Evolutionary conservation across 2,329 filamentous ascomycete species (phyloP).

Genomic region (Davidsoniella virescens): DNA sequence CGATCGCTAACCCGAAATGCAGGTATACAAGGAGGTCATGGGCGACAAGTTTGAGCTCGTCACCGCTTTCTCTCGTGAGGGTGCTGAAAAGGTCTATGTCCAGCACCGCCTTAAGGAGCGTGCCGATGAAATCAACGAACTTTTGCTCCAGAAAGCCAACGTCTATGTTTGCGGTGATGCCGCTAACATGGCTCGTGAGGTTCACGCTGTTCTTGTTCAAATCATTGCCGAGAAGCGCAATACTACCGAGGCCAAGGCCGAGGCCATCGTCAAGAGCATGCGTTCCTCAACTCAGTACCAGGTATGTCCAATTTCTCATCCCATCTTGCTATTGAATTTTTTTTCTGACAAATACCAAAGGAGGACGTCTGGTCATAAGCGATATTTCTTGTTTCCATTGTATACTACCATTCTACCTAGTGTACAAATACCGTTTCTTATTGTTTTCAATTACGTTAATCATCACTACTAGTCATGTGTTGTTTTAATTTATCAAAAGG

Average conservation of each 20-base stretch:
- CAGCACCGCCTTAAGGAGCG: constrained; percentile 81
- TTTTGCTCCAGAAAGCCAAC: constrained; percentile 74
- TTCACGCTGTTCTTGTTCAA: constrained; percentile 71
- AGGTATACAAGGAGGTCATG: constrained; percentile 71
- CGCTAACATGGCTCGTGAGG: constrained; percentile 89
- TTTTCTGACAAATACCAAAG: constrained; percentile 23
- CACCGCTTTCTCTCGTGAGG: constrained; percentile 88
- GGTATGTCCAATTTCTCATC: constrained; percentile 32
- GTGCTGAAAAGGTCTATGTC: constrained; percentile 82
- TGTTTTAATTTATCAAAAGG: too few species aligned
- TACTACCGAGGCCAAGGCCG: constrained; percentile 69
- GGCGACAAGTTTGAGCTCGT: constrained; percentile 82
- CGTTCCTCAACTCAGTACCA: constrained; percentile 90
- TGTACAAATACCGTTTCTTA: constrained; percentile 9
- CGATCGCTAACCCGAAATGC: constrained; percentile 17
- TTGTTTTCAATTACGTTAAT: constrained; percentile 12
- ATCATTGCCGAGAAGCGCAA: constrained; percentile 76
- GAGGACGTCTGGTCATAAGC: constrained; percentile 56
- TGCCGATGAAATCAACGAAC: constrained; percentile 68
- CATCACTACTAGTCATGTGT: not conserved
- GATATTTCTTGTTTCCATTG: constrained; percentile 1
- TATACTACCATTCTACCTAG: constrained; percentile 3
- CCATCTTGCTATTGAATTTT: constrained; percentile 1
- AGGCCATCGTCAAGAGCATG: constrained; percentile 96
- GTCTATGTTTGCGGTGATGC: constrained; percentile 98